Base-by-base conservation (phyloP, 1,139 yeast species). In the Pneumocystis murina region DNA sequence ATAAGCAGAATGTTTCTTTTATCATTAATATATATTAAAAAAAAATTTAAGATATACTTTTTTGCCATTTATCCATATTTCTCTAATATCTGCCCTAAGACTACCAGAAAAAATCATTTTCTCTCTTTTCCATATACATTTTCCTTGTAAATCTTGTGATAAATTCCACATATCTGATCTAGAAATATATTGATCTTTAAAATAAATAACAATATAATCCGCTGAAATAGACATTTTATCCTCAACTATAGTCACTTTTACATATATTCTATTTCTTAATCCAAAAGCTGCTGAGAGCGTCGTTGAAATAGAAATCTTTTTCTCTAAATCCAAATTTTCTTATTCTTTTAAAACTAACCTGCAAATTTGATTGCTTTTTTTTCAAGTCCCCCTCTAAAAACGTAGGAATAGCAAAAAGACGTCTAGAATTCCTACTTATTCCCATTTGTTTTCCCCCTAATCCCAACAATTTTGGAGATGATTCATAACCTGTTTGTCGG, bases 81-180 rank as follows among this genome's bases (percentile, higher is more conserved):
- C 81, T 65, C 83, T 82, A 2, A 90, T 84, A 0, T 80, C 77
- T 0, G 89, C 85, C 55, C 88, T 80, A 62, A 81, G 85, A 62
- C 81, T 79, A 68, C 83, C 85, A 48, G 88, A 74, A 68, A 84
- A 88, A 0, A 82, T 74, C 0, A 91, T 72, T 63, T 84, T 78
- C 72, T 91, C 92, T 8, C 84, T 82, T 7, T 79, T 76, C 70
- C 86, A 84, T 2, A 86, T 81, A 72, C 96, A 87, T 14, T 81
- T 76, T 8, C 82, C 83, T 0, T 80, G 80, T 63, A 92, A 69
- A 17, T 78, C 72, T 1, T 88, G 79, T 0, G 96, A 83, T 10
- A 91, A 76, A 48, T 82, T 78, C 96, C 97, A 94, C 94, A 91
- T 91, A 69, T 90, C 95, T 65, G 95, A 96, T 68, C 99, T 77